phyloP scores from a whole-genome alignment of 1,139 yeast genomes.

The Kodamaea fungicola region DNA sequence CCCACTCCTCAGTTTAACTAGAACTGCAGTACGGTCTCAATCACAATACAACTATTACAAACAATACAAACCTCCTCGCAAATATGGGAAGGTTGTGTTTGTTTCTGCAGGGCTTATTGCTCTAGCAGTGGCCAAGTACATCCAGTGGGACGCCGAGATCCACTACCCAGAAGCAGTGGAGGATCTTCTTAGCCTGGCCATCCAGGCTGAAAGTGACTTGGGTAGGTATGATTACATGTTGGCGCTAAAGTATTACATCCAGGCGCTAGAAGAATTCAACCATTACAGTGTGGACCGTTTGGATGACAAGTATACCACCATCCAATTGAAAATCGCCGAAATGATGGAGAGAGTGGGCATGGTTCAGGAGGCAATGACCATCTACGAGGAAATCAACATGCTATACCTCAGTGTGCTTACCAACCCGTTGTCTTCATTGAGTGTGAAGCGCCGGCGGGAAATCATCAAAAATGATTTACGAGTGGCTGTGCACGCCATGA shows the following conservation, averaged over 20 bases:
- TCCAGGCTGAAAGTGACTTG: constrained; percentile 80
- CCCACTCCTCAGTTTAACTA: neutral
- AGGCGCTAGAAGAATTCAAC: constrained; percentile 46
- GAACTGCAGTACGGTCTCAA: constrained; percentile 1
- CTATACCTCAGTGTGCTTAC: constrained; percentile 59
- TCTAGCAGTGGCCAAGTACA: too few relatives aligned
- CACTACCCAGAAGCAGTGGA: constrained; percentile 30
- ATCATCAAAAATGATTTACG: constrained; percentile 70
- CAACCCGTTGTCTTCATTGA: constrained; percentile 24
- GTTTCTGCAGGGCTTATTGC: too few relatives aligned
- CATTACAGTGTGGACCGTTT: constrained; percentile 48
- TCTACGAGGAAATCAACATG: constrained; percentile 66
- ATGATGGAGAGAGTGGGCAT: constrained; percentile 70
- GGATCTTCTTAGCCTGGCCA: constrained; percentile 61
- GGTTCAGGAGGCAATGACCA: constrained; percentile 58
- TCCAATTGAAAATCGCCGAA: constrained; percentile 81
- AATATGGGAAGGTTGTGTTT: too few relatives aligned
- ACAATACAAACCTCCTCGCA: constrained; percentile 16
- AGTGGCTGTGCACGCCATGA: constrained; percentile 64
- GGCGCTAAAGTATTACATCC: constrained; percentile 62
- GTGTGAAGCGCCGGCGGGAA: constrained; percentile 45
- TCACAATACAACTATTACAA: constrained; percentile 15
- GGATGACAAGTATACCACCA: constrained; percentile 75
- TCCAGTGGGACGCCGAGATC: too few relatives aligned
- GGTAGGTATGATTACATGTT: constrained; percentile 58